Evolutionary conservation across 148 eudicot genomes (phyloP), one percentile per base, ranked within the genome.

Genomic region (Rhododendron molle): DNA sequence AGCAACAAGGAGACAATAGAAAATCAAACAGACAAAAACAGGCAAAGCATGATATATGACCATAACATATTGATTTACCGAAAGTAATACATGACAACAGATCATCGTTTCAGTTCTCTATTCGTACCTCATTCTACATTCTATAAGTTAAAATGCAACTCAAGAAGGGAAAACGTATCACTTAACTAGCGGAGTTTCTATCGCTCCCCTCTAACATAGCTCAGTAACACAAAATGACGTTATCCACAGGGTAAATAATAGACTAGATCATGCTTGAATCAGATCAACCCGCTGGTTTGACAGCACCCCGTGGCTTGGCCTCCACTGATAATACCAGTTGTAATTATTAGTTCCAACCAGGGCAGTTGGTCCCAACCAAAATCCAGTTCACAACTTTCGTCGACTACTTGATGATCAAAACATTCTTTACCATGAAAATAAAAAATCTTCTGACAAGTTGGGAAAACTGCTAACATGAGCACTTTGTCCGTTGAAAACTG

Each of bases 1-100:
- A 65, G 85, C 38, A 85, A 85, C 30, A 81, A 89, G 49, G 40
- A 80, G 58, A 82, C 60, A 69, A 14, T 9, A 80, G 82, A 60
- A 50, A 76, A 47, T 83, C 85, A 71, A 12, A 15, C 47, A 8
- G 71, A 28, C 5, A 56, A 9, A 74, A 80, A 80, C 60, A 49
- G 50, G 62, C 38, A 46, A 49, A 72, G 36, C 12, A 16, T 40
- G 36, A 23, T 38, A 5, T 58, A 26, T 26, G n/a, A 83, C 15
- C 5, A 18, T 26, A 47, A 49, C 1, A 26, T 38, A 47, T 14
- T 28, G 4, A 16, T 40, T 67, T 73, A n/a, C 18, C 7, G 12
- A 62, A 62, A 38, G 23, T 40, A 40, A 60, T 36, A 32, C 23
- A 62, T 60, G 32, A 23, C 28, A 23, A 60, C 26, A 32, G 14